Evolutionary conservation across 2,329 filamentous ascomycete species (phyloP), one percentile per base, ranked within the genome.

Genomic region (Ascochyta koolunga): DNA sequence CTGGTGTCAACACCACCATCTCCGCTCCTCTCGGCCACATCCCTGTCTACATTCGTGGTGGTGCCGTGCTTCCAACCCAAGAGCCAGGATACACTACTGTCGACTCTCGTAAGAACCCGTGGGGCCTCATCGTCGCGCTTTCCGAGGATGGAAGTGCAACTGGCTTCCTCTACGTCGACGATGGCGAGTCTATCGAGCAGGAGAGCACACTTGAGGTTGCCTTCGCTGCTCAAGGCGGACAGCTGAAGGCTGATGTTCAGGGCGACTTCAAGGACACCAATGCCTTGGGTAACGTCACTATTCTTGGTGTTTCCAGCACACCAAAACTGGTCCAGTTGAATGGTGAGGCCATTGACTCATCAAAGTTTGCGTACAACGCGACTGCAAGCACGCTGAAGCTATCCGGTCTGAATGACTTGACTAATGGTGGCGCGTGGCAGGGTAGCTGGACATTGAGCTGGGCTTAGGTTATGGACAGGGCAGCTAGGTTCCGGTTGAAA

Each of bases 91-190:
- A 89, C 73, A 91, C 89, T 2, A 91, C 88, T 0, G 74, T 78
- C 0, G 85, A 84, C 31, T 83, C 81, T 18, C 80, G 89, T 31
- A 77, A 80, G 42, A 89, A 84, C 41, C 82, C 85, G 0, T 93
- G 89, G 87, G 83, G 83, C 7, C 60, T 93, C 35, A 77, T 91
- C 9, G 83, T 85, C 1, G 86, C 88, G 2, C 80, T 89, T 1
- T 79, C 82, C 58, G 63, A 67, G 1, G 65, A 80, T 15, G 85
- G 86, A 0, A 70, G 73, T 1, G 89, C 89, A 0, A 76, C 65
- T 2, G 89, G 89, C 0, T 71, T 77, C 16, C 72, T 93, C 25
- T 92, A 93, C 67, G 68, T 92, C 7, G 90, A 93, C 63, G 90
- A 93, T 62, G 89, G 90, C 1, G 87, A 88, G 74, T 89, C 85